A percentile compares a stretch with the other conserved stretches of the same genome.
phyloP scores from a whole-genome alignment of 495 filamentous ascomycete genomes.

The Penicillium argentinense region DNA sequence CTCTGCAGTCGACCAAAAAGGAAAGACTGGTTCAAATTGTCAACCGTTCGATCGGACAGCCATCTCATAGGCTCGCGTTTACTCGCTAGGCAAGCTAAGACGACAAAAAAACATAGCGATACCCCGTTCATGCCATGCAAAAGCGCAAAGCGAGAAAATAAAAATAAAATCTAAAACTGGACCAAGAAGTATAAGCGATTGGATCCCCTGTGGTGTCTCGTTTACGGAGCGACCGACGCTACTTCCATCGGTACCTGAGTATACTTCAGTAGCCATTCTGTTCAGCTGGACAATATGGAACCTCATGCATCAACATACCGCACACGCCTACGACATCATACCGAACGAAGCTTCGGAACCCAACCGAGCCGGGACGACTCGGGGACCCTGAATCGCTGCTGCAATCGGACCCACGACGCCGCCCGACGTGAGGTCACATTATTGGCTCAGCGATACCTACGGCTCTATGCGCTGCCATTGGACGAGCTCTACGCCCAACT shows the following conservation, averaged over 20 bases:
- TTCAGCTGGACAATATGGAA: background rate
- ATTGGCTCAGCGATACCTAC: background rate
- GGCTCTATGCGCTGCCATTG: background rate
- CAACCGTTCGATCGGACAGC: background rate
- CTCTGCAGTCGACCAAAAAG: conserved; percentile 1
- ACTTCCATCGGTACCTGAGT: too few species aligned
- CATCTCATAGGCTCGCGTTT: conserved; percentile 2
- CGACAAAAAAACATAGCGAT: background rate
- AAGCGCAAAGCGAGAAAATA: background rate
- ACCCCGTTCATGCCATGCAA: background rate
- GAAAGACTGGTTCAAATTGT: background rate
- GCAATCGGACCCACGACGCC: conserved; percentile 13
- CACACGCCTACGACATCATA: conserved; percentile 8
- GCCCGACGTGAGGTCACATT: conserved; percentile 6
- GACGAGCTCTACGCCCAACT: background rate
- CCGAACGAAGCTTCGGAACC: conserved; percentile 15
- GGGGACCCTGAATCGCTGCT: conserved; percentile 11
- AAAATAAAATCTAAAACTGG: background rate
- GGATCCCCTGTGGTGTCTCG: background rate
- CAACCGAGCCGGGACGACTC: conserved; percentile 21
- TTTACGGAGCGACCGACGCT: too few species aligned
- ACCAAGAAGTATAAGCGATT: background rate
- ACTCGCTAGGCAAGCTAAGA: background rate
- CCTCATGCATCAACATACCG: too few species aligned
- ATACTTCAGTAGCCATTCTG: too few species aligned